These are phyloP conservation scores for Eutrema yunnanense DNA, from an alignment of 345 rosid genomes.

Conservation along the genomic window DNA sequence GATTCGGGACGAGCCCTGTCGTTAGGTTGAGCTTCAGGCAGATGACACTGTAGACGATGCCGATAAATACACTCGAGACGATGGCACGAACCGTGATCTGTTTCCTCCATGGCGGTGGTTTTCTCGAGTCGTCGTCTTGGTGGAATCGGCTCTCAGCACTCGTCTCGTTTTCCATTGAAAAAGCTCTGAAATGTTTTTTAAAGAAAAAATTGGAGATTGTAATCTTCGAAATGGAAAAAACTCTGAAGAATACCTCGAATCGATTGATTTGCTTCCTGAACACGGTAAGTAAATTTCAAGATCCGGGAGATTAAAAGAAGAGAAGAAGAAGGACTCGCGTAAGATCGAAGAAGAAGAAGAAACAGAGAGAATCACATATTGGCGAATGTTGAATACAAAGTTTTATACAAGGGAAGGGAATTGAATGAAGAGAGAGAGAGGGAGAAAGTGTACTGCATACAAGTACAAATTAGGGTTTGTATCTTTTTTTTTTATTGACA, in stretches of 20 bases:
- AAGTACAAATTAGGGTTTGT: constrained; percentile 23
- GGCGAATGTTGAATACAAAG: neutral
- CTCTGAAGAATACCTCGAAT: neutral
- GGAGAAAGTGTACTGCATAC: constrained; percentile 28
- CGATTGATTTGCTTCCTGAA: neutral
- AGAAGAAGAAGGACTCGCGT: neutral
- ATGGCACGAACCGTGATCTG: constrained; percentile 81
- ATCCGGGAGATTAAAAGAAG: neutral
- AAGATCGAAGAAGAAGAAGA: constrained; percentile 10
- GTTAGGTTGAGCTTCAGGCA: constrained; percentile 87
- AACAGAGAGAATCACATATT: constrained; percentile 4
- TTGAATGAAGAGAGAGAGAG: constrained; percentile 13
- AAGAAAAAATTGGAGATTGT: neutral
- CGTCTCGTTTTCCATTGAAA: constrained; percentile 8
- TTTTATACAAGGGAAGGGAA: constrained; percentile 2
- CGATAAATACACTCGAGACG: constrained; percentile 62
- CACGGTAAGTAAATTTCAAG: neutral
- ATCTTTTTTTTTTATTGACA: neutral
- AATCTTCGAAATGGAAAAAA: neutral
- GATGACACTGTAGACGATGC: constrained; percentile 77
- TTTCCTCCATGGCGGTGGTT: constrained; percentile 68
- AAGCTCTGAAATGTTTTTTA: too few species aligned
- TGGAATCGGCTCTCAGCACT: neutral
- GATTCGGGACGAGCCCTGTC: constrained; percentile 91
- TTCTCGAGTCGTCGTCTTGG: constrained; percentile 28